Evolutionary conservation across 371 early-diverging fungal genomes (phyloP), one percentile per base, ranked within the genome.

Genomic region (Mortierella sp.): DNA sequence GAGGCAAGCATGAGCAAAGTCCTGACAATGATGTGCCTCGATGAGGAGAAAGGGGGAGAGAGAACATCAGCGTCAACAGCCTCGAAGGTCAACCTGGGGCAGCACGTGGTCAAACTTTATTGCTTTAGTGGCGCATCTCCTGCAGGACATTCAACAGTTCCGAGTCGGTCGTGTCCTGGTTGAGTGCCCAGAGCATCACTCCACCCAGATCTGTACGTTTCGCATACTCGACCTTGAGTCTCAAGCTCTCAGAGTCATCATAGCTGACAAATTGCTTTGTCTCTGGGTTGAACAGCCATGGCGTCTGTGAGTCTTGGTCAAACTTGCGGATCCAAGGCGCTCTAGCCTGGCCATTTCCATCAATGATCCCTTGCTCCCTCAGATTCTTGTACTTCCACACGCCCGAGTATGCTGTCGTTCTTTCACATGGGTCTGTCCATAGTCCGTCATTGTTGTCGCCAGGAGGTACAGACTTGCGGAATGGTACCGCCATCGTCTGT

Each of bases 331-430:
- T 58, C 91, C 91, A 91, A 17, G 85, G 84, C 9, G 86, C 79
- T 9, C 70, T 37, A 19, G 86, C 85, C 22, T 82, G 82, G 2
- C 86, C 85, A 3, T 83, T 70, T 3, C 71, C 67, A 0, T 79
- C 80, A 41, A 90, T 67, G 9, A 91, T 55, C 2, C 90, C 86
- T 80, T 88, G 83, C 17, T 83, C 85, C 28, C 91, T 82, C 67
- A 93, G 59, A 63, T 90, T 83, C 54, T 81, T 80, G 79, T 82
- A 91, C 56, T 86, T 83, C 91, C 91, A 90, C 12, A 86, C 81
- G 24, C 90, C 90, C 37, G 87, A 85, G 41, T 81, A 79, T 40
- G 69, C 55, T 1, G 54, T 45, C 13, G 64, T 48, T 44, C 47
- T 63, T 52, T 70, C 74, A 47, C 87, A 86, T 37, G 83, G 82